phyloP scores from a whole-genome alignment of 164 flowering plant species.

The Kingdonia uniflora region DNA sequence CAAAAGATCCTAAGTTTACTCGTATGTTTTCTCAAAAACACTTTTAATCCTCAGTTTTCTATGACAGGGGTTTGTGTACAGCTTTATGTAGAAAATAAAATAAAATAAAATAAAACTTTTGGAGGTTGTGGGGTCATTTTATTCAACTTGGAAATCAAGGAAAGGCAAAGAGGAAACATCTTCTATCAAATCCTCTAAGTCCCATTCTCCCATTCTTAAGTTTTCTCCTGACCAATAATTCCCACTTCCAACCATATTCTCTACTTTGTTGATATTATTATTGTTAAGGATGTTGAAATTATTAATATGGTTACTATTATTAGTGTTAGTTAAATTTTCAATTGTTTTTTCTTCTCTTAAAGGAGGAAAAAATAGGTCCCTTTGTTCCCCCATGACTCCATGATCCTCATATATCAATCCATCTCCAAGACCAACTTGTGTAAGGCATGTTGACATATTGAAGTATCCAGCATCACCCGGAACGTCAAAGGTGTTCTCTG shows the following conservation, averaged over 20 bases:
- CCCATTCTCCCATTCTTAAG: conserved; percentile 63
- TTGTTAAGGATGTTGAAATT: conserved; percentile 9
- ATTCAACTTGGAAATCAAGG: conserved; percentile 53
- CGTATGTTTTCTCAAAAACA: too few species aligned
- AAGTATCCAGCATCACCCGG: conserved; percentile 17
- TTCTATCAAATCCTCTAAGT: conserved; percentile 73
- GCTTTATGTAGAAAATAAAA: too few species aligned
- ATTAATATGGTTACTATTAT: conserved; percentile 13
- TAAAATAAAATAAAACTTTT: too few species aligned
- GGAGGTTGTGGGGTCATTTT: conserved; percentile 1
- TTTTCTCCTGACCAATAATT: conserved; percentile 53
- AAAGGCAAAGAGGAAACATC: conserved; percentile 57
- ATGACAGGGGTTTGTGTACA: too few species aligned
- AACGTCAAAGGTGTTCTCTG: conserved; percentile 14
- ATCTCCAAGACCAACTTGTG: conserved; percentile 19
- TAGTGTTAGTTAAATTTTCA: conserved; percentile 6
- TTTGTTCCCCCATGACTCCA: conserved; percentile 15
- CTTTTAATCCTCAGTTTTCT: too few species aligned
- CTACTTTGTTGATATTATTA: conserved; percentile 22
- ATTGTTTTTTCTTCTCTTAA: conserved; percentile 22
- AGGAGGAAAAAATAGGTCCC: conserved; percentile 36
- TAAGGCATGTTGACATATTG: conserved; percentile 21
- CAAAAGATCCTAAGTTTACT: too few species aligned
- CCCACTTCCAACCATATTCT: conserved; percentile 19
- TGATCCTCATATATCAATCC: conserved; percentile 25